Percentiles rank a stretch among this genome's conserved stretches.
Conservation (phyloP, 768 basidiomycete genomes). For the Phanerodontia chrysosporium region DNA sequence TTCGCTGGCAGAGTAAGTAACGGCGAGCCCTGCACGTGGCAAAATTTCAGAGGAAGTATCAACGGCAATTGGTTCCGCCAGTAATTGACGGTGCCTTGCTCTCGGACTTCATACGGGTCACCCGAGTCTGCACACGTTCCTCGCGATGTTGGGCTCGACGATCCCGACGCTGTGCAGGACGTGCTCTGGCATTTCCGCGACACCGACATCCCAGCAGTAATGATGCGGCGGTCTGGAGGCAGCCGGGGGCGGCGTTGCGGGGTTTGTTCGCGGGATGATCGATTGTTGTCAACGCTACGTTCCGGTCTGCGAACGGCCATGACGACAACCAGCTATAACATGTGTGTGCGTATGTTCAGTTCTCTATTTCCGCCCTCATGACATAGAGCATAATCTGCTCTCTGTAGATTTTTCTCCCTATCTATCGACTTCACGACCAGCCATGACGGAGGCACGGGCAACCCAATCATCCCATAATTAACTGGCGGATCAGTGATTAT, state of each 20-base stretch:
- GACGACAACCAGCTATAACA: neutral
- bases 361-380: neutral
- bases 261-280: neutral
- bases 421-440: neutral
- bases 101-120: neutral
- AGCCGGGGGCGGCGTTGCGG: neutral
- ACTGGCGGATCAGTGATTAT: too few relatives aligned
- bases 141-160: neutral
- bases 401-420: neutral
- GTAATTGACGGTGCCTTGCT: neutral
- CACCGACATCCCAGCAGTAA: too few relatives aligned
- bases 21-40: conserved; percentile 3
- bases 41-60: conserved; percentile 3
- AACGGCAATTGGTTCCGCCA: conserved; percentile 5
- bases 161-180: neutral
- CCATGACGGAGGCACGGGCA: too few relatives aligned
- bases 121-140: neutral
- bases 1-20: conserved; percentile 4
- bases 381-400: neutral
- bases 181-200: too few relatives aligned
- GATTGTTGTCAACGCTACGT: neutral
- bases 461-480: too few relatives aligned
- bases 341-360: neutral
- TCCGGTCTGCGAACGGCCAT: neutral
- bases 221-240: neutral